Percentiles rank a stretch among this genome's conserved stretches.
Conservation (phyloP, 1,284 basidiomycete genomes). For the Neonothopanus nambi region DNA sequence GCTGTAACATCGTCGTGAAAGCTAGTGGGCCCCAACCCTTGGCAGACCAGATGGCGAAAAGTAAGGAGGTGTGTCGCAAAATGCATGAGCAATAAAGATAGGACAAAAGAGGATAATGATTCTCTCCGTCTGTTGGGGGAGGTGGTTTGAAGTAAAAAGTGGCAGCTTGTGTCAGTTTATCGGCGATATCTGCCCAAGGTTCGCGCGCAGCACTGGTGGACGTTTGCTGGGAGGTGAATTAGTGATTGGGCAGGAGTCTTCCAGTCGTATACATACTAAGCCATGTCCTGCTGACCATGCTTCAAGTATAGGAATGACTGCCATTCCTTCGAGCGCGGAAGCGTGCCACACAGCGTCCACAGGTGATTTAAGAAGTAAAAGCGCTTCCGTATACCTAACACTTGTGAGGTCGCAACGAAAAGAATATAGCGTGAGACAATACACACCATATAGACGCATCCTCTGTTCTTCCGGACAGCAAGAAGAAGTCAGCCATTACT, state of each 20-base stretch:
- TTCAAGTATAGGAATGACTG: constrained; percentile 76
- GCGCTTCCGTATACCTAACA: constrained; percentile 81
- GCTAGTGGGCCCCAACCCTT: constrained; percentile 87
- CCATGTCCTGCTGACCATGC: constrained; percentile 79
- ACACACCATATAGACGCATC: constrained; percentile 80
- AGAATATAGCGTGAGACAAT: constrained; percentile 6
- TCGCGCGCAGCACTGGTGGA: constrained; percentile 51
- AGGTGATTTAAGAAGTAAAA: constrained; percentile 68
- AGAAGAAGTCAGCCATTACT: constrained; percentile 85
- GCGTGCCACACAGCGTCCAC: constrained; percentile 88
- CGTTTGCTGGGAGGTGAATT: constrained; percentile 38
- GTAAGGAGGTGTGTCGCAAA: constrained; percentile 66
- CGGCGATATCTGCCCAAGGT: constrained; percentile 68
- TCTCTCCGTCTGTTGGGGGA: constrained; percentile 51
- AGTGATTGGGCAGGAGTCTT: constrained; percentile 17
- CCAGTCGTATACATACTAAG: constrained; percentile 48
- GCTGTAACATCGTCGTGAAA: constrained; percentile 73
- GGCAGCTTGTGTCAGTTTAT: constrained; percentile 68
- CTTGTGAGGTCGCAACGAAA: constrained; percentile 23
- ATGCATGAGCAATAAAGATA: constrained; percentile 68
- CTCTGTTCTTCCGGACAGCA: constrained; percentile 77
- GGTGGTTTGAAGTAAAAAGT: constrained; percentile 61
- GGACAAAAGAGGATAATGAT: constrained; percentile 59
- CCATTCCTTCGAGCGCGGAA: constrained; percentile 80
- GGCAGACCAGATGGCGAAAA: constrained; percentile 80